Percentiles rank a stretch among this genome's conserved stretches.
phyloP scores from a whole-genome alignment of 257 asterid species.

The Buddleja alternifolia region DNA sequence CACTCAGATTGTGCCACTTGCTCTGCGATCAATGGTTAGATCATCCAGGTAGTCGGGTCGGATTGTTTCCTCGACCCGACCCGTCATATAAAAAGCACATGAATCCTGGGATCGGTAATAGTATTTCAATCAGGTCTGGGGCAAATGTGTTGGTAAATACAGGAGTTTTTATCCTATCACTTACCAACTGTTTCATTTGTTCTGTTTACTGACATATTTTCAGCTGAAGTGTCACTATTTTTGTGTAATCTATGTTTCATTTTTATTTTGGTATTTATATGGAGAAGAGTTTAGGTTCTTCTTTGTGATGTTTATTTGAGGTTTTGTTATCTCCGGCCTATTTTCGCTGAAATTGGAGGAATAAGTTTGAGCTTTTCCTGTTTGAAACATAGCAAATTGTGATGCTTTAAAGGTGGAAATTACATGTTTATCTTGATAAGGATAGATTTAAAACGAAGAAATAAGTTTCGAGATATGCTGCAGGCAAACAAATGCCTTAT shows the following conservation, averaged over 20 bases:
- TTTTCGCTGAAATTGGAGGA: background rate
- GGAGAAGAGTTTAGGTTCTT: background rate
- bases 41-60: no score
- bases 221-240: background rate
- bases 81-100: no score
- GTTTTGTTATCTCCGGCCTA: background rate
- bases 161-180: no score
- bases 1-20: no score
- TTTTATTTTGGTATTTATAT: no score
- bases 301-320: background rate
- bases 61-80: no score
- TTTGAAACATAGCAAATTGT: background rate
- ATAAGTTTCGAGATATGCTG: no score
- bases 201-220: background rate
- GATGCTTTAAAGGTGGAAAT: background rate
- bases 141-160: no score
- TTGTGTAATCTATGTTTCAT: background rate
- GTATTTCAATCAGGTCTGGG: no score
- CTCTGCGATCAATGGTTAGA: no score
- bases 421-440: constrained; percentile 6
- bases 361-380: background rate
- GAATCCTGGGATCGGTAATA: no score
- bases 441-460: background rate
- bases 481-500: background rate
- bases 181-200: background rate